phyloP scores from a whole-genome alignment of 345 rosid genomes.

The Passiflora organensis region DNA sequence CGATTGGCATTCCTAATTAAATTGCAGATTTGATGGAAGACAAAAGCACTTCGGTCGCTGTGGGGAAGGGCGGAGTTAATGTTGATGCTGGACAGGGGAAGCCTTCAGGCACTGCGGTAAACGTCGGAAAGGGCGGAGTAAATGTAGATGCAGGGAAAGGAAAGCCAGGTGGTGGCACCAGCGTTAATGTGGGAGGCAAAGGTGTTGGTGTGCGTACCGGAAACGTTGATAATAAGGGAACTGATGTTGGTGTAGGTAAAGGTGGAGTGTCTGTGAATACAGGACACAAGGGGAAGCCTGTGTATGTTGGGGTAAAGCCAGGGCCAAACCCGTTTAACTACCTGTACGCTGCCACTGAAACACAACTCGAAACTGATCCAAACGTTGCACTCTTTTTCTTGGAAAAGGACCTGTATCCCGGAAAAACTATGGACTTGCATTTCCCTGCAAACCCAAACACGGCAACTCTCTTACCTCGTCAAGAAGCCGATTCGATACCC shows the following conservation, averaged over 20 bases:
- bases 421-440: slow-evolving; percentile 48
- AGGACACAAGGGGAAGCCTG: slow-evolving; percentile 61
- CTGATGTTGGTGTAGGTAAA: slow-evolving; percentile 69
- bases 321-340: slow-evolving; percentile 36
- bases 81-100: slow-evolving; percentile 19
- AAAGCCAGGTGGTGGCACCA: slow-evolving; percentile 44
- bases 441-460: slow-evolving; percentile 43
- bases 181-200: slow-evolving; percentile 40
- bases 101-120: slow-evolving; percentile 17
- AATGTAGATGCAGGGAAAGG: slow-evolving; percentile 51
- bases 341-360: slow-evolving; percentile 42
- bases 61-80: slow-evolving; percentile 30
- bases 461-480: slow-evolving; percentile 61
- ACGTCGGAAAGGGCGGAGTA: slow-evolving; percentile 45
- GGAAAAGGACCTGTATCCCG: slow-evolving; percentile 62
- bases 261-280: slow-evolving; percentile 61
- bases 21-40: slow-evolving; percentile 50
- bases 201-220: slow-evolving; percentile 46
- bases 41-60: slow-evolving; percentile 40
- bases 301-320: slow-evolving; percentile 48
- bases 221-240: slow-evolving; percentile 35
- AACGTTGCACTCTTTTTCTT: slow-evolving; percentile 68
- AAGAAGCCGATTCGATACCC: slow-evolving; percentile 50
- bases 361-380: slow-evolving; percentile 58
- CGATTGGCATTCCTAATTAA: neutral